phyloP scores from a whole-genome alignment of 495 filamentous ascomycete genomes.

The Delitschia confertaspora region DNA sequence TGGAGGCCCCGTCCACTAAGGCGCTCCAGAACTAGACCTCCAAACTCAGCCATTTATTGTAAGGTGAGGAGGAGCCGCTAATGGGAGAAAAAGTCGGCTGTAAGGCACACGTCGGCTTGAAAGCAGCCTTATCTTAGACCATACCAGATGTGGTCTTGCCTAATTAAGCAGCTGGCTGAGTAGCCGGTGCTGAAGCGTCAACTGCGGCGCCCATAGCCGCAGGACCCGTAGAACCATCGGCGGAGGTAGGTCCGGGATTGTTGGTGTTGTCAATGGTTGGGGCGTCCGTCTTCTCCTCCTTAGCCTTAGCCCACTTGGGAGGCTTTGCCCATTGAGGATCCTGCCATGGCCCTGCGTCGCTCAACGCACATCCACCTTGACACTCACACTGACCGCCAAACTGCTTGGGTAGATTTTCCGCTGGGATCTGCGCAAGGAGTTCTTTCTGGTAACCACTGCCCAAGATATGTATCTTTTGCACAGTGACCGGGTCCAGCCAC shows the following conservation, averaged over 20 bases:
- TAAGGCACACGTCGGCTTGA: too few species aligned
- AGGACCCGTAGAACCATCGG: not conserved
- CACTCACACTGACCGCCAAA: conserved; percentile 84
- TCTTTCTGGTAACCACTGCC: conserved; percentile 73
- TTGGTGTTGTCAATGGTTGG: conserved; percentile 19
- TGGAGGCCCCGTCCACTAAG: too few species aligned
- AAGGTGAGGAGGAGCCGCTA: too few species aligned
- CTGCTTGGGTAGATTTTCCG: conserved; percentile 78
- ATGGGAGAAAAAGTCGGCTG: too few species aligned
- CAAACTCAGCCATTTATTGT: too few species aligned
- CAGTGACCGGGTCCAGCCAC: conserved; percentile 93
- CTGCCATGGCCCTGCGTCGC: conserved; percentile 87
- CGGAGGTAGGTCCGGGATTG: conserved; percentile 17
- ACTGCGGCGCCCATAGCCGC: not conserved
- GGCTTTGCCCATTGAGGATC: conserved; percentile 61
- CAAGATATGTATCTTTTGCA: conserved; percentile 89
- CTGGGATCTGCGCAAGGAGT: conserved; percentile 72
- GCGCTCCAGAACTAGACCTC: too few species aligned
- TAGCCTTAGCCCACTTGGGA: conserved; percentile 35
- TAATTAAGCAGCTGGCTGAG: too few species aligned
- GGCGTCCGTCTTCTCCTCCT: conserved; percentile 10
- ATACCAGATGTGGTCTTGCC: too few species aligned
- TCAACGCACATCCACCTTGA: conserved; percentile 72
- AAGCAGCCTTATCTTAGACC: too few species aligned
- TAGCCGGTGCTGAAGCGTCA: too few species aligned